Conservation (phyloP, 108 stramenopile species). For the Heterococcus sp. region DNA sequence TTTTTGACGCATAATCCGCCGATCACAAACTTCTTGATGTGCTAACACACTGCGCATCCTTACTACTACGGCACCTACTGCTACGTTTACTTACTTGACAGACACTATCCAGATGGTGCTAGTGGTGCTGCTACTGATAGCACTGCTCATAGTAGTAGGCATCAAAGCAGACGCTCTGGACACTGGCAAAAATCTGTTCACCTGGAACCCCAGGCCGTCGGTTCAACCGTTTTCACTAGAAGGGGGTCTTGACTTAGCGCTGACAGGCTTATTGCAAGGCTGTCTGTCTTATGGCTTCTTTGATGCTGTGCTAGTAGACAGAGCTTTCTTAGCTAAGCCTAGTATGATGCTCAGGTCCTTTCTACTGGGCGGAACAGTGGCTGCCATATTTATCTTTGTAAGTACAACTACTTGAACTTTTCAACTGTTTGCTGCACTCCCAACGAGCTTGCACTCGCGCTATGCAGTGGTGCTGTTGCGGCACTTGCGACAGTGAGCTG, state of each 20-base stretch:
- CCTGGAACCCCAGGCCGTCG: neutral
- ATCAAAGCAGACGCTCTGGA: neutral
- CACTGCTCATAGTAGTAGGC: neutral
- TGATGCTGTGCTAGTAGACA: slow-evolving; percentile 18
- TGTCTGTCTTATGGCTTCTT: slow-evolving; percentile 9
- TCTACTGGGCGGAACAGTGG: slow-evolving; percentile 1
- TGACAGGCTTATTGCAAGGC: slow-evolving; percentile 11
- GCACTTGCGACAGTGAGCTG: no score
- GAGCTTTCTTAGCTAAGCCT: slow-evolving; percentile 12
- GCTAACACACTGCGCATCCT: no score
- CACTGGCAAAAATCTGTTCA: neutral
- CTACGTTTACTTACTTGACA: no score
- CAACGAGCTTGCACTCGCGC: no score
- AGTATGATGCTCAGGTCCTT: neutral
- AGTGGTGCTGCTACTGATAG: neutral
- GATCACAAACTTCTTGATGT: no score
- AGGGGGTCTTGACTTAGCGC: slow-evolving; percentile 8
- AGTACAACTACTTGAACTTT: no score
- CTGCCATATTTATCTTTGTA: slow-evolving; percentile 16
- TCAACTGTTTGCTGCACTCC: no score
- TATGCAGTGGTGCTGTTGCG: no score
- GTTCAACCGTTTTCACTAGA: slow-evolving; percentile 4
- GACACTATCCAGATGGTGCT: slow-evolving; percentile 14
- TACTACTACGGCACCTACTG: no score
- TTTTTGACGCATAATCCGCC: no score